A percentile compares a stretch with the other conserved stretches of the same genome.
These are phyloP conservation scores for Botrytis byssoidea DNA, from an alignment of 2,329 filamentous ascomycete species.

Conservation along the genomic window DNA sequence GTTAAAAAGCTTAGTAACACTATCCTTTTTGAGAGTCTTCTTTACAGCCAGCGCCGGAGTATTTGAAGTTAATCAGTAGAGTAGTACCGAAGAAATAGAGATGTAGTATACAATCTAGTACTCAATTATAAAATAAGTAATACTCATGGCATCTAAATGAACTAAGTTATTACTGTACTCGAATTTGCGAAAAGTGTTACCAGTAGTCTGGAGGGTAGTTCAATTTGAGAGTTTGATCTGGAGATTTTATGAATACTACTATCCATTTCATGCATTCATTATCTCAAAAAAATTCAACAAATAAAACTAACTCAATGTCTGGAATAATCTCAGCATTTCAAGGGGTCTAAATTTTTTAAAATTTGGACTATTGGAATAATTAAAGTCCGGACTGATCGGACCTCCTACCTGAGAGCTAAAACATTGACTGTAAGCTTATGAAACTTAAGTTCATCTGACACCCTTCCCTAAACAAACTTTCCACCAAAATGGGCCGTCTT, in stretches of 20 bases:
- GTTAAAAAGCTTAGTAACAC: not conserved
- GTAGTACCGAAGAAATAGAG: not conserved
- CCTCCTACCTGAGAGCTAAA: not conserved
- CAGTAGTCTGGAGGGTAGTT: not conserved
- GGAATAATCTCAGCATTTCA: not conserved
- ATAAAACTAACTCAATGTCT: not conserved
- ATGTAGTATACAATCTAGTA: no score
- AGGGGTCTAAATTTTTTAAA: fast-evolving
- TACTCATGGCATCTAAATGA: fast-evolving
- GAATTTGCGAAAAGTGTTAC: not conserved
- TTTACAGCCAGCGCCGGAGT: not conserved
- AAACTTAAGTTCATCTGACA: no score
- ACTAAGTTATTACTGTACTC: fast-evolving
- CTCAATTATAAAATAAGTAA: no score
- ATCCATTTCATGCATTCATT: no score
- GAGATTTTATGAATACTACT: fast-evolving
- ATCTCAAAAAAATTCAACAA: not conserved
- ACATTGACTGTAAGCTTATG: not conserved
- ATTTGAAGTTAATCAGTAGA: not conserved
- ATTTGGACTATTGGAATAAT: not conserved
- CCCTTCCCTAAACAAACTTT: no score
- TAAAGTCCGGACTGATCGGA: no score
- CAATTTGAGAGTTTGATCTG: not conserved
- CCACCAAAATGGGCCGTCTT: no score
- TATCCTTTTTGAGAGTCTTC: not conserved